Conservation (phyloP, 2,329 filamentous ascomycete genomes). For the Phaeosphaeria sp. region DNA sequence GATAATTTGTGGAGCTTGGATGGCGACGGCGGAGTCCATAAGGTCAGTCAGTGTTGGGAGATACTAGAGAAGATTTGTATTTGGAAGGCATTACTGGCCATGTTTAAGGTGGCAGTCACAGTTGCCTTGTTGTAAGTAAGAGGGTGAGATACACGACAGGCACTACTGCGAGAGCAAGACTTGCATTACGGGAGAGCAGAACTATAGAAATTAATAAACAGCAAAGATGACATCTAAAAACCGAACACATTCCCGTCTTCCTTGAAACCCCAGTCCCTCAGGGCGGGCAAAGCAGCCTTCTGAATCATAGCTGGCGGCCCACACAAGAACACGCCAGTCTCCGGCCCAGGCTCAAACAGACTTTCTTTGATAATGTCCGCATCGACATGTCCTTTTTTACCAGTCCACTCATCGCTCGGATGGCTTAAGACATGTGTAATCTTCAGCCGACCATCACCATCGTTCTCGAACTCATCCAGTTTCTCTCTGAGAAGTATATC, state of each 20-base stretch:
- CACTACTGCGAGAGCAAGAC: too few species aligned
- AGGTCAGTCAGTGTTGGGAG: neutral
- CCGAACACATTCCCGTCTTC: conserved; percentile 57
- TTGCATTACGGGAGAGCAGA: too few species aligned
- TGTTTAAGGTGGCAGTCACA: too few species aligned
- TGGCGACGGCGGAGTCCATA: neutral
- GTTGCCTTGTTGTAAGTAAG: too few species aligned
- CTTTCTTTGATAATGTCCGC: conserved; percentile 50
- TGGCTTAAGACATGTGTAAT: conserved; percentile 58
- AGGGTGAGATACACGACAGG: too few species aligned
- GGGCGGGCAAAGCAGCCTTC: conserved; percentile 58
- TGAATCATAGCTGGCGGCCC: conserved; percentile 60
- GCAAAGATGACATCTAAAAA: conserved; percentile 33
- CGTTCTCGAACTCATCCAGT: conserved; percentile 50
- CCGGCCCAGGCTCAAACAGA: conserved; percentile 52
- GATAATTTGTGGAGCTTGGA: neutral
- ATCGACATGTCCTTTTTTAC: conserved; percentile 55
- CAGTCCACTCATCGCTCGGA: conserved; percentile 54
- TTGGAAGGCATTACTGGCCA: too few species aligned
- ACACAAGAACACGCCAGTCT: conserved; percentile 56
- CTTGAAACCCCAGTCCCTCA: conserved; percentile 55
- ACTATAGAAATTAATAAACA: neutral
- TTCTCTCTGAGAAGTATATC: conserved; percentile 57
- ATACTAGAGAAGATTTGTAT: too few species aligned
- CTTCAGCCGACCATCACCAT: conserved; percentile 50